Evolutionary conservation across 176 grass and related monocot genomes (phyloP).

Genomic region (Aegilops sharonensis): DNA sequence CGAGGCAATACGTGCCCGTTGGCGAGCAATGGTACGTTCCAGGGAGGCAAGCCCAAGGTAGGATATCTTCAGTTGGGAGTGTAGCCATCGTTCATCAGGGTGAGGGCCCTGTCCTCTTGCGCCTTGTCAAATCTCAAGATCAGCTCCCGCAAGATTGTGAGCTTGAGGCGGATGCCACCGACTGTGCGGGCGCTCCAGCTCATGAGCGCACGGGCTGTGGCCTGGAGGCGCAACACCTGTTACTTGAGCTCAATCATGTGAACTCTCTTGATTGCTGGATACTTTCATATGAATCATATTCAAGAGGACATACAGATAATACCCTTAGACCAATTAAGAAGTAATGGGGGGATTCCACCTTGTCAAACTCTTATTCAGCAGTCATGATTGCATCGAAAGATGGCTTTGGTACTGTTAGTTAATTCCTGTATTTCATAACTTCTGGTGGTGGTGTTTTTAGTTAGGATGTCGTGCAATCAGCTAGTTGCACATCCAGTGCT

Average conservation of each 20-base stretch:
- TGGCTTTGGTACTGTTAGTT: constrained; percentile 14
- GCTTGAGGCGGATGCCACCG: too few relatives aligned
- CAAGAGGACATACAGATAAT: not conserved
- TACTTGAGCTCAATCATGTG: not conserved
- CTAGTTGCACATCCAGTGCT: not conserved
- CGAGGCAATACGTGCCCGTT: too few relatives aligned
- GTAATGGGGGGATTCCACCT: not conserved
- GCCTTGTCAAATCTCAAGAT: too few relatives aligned
- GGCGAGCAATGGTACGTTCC: too few relatives aligned
- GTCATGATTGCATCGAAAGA: not conserved
- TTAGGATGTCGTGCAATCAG: not conserved
- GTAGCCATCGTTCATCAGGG: too few relatives aligned
- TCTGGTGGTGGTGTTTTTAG: not conserved
- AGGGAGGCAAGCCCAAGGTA: too few relatives aligned
- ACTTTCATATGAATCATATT: not conserved
- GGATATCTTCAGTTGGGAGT: too few relatives aligned
- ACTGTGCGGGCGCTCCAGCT: too few relatives aligned
- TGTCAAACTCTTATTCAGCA: not conserved
- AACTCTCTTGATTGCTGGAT: not conserved
- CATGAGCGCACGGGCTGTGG: too few relatives aligned
- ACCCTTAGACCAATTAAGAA: not conserved
- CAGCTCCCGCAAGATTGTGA: too few relatives aligned
- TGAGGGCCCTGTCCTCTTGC: too few relatives aligned
- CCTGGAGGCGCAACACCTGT: not conserved
- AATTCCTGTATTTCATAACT: not conserved